These are phyloP conservation scores for Acrocalymma vagum DNA, from an alignment of 2,329 filamentous ascomycete genomes.

Conservation along the genomic window DNA sequence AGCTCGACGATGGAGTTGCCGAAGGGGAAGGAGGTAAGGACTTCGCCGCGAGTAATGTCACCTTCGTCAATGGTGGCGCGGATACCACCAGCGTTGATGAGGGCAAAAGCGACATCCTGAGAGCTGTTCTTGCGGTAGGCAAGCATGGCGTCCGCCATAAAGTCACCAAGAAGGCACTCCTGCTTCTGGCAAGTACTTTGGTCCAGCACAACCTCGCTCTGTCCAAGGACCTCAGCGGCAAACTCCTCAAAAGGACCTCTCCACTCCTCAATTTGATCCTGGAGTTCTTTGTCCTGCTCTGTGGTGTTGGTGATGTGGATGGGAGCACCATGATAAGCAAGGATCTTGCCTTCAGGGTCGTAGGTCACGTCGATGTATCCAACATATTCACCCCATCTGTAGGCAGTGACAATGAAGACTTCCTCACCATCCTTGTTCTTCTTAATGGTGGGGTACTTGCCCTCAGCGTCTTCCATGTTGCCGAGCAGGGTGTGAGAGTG, in stretches of 20 bases:
- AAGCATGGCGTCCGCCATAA: slow-evolving; percentile 64
- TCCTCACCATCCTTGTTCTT: slow-evolving; percentile 69
- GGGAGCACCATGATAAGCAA: slow-evolving; percentile 70
- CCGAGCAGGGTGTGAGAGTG: slow-evolving; percentile 68
- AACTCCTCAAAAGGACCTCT: slow-evolving; percentile 68
- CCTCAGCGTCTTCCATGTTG: slow-evolving; percentile 64
- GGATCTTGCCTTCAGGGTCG: slow-evolving; percentile 66
- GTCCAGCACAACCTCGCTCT: slow-evolving; percentile 64
- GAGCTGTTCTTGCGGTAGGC: slow-evolving; percentile 63
- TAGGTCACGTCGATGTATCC: slow-evolving; percentile 74
- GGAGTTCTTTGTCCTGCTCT: slow-evolving; percentile 63
- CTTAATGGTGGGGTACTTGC: slow-evolving; percentile 70
- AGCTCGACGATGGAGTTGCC: slow-evolving; percentile 71
- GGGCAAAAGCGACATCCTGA: slow-evolving; percentile 62
- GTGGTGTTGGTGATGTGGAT: slow-evolving; percentile 71
- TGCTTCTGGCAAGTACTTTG: slow-evolving; percentile 65
- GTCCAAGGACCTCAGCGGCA: slow-evolving; percentile 65
- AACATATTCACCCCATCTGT: slow-evolving; percentile 74
- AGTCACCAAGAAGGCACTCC: slow-evolving; percentile 62
- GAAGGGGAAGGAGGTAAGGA: slow-evolving; percentile 72
- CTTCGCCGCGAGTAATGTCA: slow-evolving; percentile 68
- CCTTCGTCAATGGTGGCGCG: slow-evolving; percentile 70
- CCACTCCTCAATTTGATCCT: slow-evolving; percentile 68
- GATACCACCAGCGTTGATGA: slow-evolving; percentile 72
- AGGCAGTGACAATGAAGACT: slow-evolving; percentile 73